Percentiles rank a stretch among this genome's conserved stretches.
These are phyloP conservation scores for Candida maesae DNA, from an alignment of 805 yeast species.

Conservation along the genomic window DNA sequence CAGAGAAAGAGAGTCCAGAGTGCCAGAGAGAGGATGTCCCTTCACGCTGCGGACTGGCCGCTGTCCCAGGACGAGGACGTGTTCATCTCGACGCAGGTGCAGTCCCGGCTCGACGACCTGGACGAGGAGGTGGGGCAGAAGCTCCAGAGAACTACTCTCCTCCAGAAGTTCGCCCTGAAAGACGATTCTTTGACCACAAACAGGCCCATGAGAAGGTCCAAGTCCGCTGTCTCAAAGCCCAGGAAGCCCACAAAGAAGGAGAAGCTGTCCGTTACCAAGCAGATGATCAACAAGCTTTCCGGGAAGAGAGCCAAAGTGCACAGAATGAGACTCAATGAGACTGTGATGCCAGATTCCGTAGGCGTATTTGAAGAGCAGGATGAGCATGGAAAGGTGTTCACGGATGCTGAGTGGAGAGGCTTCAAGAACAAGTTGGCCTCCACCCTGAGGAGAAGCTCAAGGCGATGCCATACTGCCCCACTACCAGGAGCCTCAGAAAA, in stretches of 20 bases:
- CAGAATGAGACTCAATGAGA: conserved; percentile 1
- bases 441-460: neutral
- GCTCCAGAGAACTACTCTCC: neutral
- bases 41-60: neutral
- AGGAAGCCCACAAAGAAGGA: neutral
- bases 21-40: no score
- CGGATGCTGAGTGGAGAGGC: conserved; percentile 6
- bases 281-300: conserved; percentile 14
- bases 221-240: neutral
- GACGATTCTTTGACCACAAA: neutral
- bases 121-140: conserved; percentile 12
- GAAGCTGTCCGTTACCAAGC: conserved; percentile 7
- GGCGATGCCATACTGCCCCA: neutral
- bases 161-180: neutral
- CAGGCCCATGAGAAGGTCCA: neutral
- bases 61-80: conserved; percentile 4
- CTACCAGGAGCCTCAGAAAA: neutral
- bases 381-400: conserved; percentile 4
- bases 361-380: neutral
- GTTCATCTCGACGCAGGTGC: conserved; percentile 25
- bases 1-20: no score
- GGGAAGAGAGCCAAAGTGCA: conserved; percentile 16
- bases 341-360: no score
- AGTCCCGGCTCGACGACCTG: conserved; percentile 20
- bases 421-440: neutral